Percentiles rank a stretch among this genome's conserved stretches.
These are phyloP conservation scores for Fusarium nygamai DNA, from an alignment of 2,329 filamentous ascomycete species.

Conservation along the genomic window DNA sequence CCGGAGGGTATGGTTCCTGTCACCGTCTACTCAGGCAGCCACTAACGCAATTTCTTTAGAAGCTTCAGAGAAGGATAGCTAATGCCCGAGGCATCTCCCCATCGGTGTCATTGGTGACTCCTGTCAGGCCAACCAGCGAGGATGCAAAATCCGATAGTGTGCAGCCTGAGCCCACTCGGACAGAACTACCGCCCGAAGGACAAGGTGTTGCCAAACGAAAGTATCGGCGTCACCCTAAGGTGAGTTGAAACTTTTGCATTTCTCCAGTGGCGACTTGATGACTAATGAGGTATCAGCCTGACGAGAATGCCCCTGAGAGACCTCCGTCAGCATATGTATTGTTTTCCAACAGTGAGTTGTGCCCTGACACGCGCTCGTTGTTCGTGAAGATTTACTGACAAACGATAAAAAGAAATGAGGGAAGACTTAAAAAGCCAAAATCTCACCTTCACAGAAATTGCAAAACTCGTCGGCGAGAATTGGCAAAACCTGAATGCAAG, in stretches of 20 bases:
- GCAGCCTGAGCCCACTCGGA: constrained; percentile 58
- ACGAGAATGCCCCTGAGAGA: constrained; percentile 82
- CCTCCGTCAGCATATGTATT: constrained; percentile 86
- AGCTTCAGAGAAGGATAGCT: constrained; percentile 84
- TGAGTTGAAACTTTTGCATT: constrained; percentile 47
- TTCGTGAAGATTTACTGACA: not conserved
- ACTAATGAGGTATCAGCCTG: constrained; percentile 60
- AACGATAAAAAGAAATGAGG: constrained; percentile 68
- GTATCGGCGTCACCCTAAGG: constrained; percentile 81
- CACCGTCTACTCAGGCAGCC: not conserved
- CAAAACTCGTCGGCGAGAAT: constrained; percentile 82
- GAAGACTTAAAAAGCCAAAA: constrained; percentile 81
- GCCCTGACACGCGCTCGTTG: not conserved
- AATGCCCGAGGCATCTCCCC: constrained; percentile 73
- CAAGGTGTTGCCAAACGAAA: constrained; percentile 71
- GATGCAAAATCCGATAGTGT: constrained; percentile 64
- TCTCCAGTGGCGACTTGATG: not conserved
- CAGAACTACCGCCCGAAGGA: constrained; percentile 57
- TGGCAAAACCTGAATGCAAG: constrained; percentile 77
- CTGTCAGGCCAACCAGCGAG: constrained; percentile 62
- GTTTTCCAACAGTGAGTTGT: constrained; percentile 80
- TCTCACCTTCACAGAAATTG: constrained; percentile 84
- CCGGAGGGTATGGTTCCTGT: constrained; percentile 70
- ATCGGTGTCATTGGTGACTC: constrained; percentile 61
- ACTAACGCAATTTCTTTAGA: constrained; percentile 57